Evolutionary conservation across 2,329 filamentous ascomycete genomes (phyloP).

Genomic region (Bipolaris cookei): DNA sequence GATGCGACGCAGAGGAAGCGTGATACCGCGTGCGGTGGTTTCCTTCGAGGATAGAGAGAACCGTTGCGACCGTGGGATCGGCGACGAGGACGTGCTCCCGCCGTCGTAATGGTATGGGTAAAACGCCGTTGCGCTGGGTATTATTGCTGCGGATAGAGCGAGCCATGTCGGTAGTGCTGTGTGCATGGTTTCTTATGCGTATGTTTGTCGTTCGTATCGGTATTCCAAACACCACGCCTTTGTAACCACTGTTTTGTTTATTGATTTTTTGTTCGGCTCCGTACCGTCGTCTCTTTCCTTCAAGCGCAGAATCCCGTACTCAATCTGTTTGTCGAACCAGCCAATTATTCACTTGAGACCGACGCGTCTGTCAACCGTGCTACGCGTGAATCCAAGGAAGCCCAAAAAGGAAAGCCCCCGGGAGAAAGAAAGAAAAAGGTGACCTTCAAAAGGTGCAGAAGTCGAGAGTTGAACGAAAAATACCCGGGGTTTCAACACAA

Average conservation of each 20-base stretch:
- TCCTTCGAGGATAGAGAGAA: constrained; percentile 6
- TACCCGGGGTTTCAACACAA: background rate
- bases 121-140: constrained; percentile 42
- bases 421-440: background rate
- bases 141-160: constrained; percentile 31
- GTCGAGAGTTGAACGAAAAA: background rate
- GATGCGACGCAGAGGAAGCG: constrained; percentile 40
- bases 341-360: background rate
- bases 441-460: background rate
- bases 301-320: background rate
- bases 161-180: constrained; percentile 30
- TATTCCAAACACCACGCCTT: background rate
- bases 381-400: background rate
- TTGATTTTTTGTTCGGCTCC: background rate
- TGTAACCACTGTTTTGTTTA: no score
- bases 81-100: constrained; percentile 10
- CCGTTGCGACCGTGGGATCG: constrained; percentile 10
- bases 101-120: constrained; percentile 42
- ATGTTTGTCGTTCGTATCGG: constrained; percentile 8
- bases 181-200: constrained; percentile 21
- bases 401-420: background rate
- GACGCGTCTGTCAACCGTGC: background rate
- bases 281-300: background rate
- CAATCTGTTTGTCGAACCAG: background rate
- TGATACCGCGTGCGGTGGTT: constrained; percentile 17